Evolutionary conservation across 495 filamentous ascomycete species (phyloP).

Genomic region (Parathielavia hyrcaniae): DNA sequence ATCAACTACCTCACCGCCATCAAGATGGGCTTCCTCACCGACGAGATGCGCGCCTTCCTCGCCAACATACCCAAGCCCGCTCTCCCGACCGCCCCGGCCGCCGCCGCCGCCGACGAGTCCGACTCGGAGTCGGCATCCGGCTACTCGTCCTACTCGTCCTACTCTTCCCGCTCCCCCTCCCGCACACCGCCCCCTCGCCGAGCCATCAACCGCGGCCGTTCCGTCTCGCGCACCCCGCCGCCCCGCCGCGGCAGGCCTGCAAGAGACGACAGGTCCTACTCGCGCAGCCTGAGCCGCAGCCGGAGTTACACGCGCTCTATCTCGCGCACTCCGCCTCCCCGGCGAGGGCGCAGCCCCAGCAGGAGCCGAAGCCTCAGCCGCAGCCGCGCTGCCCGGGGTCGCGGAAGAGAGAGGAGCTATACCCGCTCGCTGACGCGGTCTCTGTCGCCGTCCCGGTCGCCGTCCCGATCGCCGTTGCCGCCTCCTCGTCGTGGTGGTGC

Average conservation of each 20-base stretch:
- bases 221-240: conserved; percentile 38
- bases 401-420: conserved; percentile 14
- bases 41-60: conserved; percentile 86
- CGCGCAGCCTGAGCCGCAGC: conserved; percentile 25
- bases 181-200: conserved; percentile 32
- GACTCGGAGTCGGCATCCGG: conserved; percentile 59
- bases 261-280: conserved; percentile 33
- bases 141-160: conserved; percentile 59
- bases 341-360: conserved; percentile 24
- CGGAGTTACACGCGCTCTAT: conserved; percentile 38
- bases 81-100: conserved; percentile 57
- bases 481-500: not conserved
- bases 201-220: conserved; percentile 25
- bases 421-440: conserved; percentile 6
- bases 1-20: conserved; percentile 99
- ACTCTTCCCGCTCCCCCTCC: conserved; percentile 45
- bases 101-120: conserved; percentile 34
- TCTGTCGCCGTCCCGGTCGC: conserved; percentile 14
- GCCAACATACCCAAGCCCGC: conserved; percentile 78
- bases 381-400: not conserved
- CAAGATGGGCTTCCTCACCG: conserved; percentile 88
- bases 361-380: conserved; percentile 19
- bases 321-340: conserved; percentile 31
- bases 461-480: conserved; percentile 19
- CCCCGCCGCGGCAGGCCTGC: conserved; percentile 16